Evolutionary conservation across 2,329 filamentous ascomycete genomes (phyloP), one percentile per base, ranked within the genome.

Genomic region (Penicillium brevicompactum): DNA sequence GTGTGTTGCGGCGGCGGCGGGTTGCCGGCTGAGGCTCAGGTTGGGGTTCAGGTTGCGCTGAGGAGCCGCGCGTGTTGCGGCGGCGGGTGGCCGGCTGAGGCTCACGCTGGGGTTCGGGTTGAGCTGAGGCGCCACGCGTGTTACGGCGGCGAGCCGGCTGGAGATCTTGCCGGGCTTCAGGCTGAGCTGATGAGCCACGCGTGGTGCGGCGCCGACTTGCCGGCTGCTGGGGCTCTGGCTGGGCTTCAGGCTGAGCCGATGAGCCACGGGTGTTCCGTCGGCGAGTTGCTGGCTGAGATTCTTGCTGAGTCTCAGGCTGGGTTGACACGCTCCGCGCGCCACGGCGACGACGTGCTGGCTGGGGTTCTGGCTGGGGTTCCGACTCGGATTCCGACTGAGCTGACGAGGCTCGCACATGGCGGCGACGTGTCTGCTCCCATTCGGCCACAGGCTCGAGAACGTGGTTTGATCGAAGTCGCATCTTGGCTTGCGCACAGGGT

Each of bases 381-480:
- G 34, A 4, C 34, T 37, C 34, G 5, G 31, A 14, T 10, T 34
- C 31, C 4, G 31, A 14, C 34, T 37, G 34, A 4, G 13, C 34
- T 27, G 62, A 65, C 14, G 49, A 49, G 53, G 55, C 59, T 24
- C 61, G 59, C 41, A 59, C 34, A 27, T 57, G 65, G 21, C 56
- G 63, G 31, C 52, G 64, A 38, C 55, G 57, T n/a, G 47, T 32
- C 22, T 52, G 51, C 24, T 47, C 45, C 13, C 57, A 51, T 42
- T 75, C 68, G 24, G 73, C 70, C 37, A 66, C 62, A 31, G 73
- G 72, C 32, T 24, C 21, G 13, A 72, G 73, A 16, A 68, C 59
- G 21, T 69, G 68, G 55, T 76, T 71, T 30, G 73, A 75, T 51
- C 73, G 72, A 51, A 72, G 73, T 38, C 73, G 70, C 73, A 75